These are phyloP conservation scores for Xylariaceae sp. DNA, from an alignment of 2,329 filamentous ascomycete species.

Conservation along the genomic window DNA sequence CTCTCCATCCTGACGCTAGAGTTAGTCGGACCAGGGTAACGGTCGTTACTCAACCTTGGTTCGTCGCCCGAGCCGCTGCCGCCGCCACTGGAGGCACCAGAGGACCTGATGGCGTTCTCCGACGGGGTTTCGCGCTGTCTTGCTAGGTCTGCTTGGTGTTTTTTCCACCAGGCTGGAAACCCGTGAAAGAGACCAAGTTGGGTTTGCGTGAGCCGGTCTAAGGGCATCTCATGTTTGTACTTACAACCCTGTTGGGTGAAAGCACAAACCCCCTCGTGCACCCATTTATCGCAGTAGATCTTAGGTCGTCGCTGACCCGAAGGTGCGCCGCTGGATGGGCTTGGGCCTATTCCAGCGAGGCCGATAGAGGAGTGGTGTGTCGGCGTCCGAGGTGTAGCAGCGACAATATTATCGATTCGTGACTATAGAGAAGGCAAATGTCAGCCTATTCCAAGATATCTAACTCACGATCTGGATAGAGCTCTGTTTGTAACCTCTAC, in stretches of 20 bases:
- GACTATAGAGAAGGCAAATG: slow-evolving; percentile 31
- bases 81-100: not conserved
- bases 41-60: not conserved
- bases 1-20: slow-evolving; percentile 12
- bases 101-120: slow-evolving; percentile 7
- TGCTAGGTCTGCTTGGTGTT: slow-evolving; percentile 54
- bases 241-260: slow-evolving; percentile 86
- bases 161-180: slow-evolving; percentile 65
- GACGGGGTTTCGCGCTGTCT: slow-evolving; percentile 38
- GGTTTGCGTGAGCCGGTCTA: slow-evolving; percentile 67
- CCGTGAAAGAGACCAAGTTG: slow-evolving; percentile 74
- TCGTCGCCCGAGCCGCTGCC: not conserved
- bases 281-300: slow-evolving; percentile 88
- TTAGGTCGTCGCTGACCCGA: slow-evolving; percentile 53
- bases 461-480: not conserved
- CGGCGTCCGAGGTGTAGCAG: slow-evolving; percentile 38
- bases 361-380: slow-evolving; percentile 3
- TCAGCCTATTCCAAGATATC: slow-evolving; percentile 2
- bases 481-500: slow-evolving; percentile 3
- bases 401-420: slow-evolving; percentile 48
- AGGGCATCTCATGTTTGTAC: slow-evolving; percentile 90
- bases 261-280: slow-evolving; percentile 82
- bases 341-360: not conserved
- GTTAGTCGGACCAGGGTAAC: not conserved
- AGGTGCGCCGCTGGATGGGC: not conserved